Evolutionary conservation across 345 rosid species (phyloP), one percentile per base, ranked within the genome.

Genomic region (Bruguiera parviflora): DNA sequence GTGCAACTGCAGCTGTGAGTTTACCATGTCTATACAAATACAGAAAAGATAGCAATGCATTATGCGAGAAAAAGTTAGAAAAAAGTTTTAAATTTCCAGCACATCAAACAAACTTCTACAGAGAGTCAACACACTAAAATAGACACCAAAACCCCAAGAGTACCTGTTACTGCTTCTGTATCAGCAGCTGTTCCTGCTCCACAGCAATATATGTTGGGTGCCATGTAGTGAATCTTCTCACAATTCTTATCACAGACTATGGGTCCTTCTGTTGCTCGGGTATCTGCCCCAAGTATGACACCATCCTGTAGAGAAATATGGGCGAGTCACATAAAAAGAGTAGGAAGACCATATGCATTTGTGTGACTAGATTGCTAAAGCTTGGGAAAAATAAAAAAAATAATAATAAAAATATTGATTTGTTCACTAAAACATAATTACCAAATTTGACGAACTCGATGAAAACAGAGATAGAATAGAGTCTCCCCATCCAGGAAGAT

Each of bases 171-270:
- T 55, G 98, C 98, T 85, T 92, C 99, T 1, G 99, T 90, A 73
- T 95, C 98, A 52, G 98, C 99, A 68, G 97, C 98, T 57, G 94
- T 90, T 81, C 99, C 99, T 5, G 96, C 99, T 78, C 96, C 99
- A 79, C 98, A 95, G 71, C 98, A 92, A 58, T 90, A 92, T 59
- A 92, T 90, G 78, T 95, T 95, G 49, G 99, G 99, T 22, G 99
- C 98, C 98, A 95, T 95, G 53, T 90, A 92, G 74, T 92, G 99
- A 75, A 95, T 95, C 76, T 95, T 95, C 84, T 95, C 99, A 64
- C 98, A 95, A 69, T 95, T 95, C 83, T 95, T 94, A 76, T 95
- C 99, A 71, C 96, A 89, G 52, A 92, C 99, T n/a, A 95, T 95
- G 60, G 97, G 92, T 28, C 98, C 99, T 77, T 86, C 97, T 18